Evolutionary conservation across 1,139 yeast genomes (phyloP).

Genomic region (Cylindricascospora bacillispora): DNA sequence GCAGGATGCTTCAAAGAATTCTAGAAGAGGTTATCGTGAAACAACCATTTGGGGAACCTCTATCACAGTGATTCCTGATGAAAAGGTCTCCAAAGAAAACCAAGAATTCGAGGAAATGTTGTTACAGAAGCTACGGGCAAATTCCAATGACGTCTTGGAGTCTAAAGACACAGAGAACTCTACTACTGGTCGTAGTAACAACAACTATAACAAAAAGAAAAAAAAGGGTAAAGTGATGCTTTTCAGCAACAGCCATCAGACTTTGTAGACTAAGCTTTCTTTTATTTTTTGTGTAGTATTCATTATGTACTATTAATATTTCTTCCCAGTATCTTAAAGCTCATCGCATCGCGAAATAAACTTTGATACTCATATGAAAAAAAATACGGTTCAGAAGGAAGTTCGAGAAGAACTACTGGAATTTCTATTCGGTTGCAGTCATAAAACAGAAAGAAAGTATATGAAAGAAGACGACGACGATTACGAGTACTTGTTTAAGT

Average conservation of each 20-base stretch:
- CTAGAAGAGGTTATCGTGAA: constrained; percentile 10
- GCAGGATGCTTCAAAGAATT: constrained; percentile 1
- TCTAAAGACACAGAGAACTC: constrained; percentile 6
- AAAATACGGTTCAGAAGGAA: too few relatives aligned
- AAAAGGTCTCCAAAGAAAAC: constrained; percentile 17
- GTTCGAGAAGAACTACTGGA: too few relatives aligned
- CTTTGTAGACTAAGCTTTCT: constrained; percentile 1
- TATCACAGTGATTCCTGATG: constrained; percentile 29
- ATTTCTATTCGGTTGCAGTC: too few relatives aligned
- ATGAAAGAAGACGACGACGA: too few relatives aligned
- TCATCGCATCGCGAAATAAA: too few relatives aligned
- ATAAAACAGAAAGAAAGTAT: too few relatives aligned
- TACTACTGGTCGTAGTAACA: too few relatives aligned
- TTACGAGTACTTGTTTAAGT: too few relatives aligned
- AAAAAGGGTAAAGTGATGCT: constrained; percentile 19
- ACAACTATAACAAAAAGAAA: constrained; percentile 9
- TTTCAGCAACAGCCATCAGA: constrained; percentile 15
- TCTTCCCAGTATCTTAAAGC: too few relatives aligned
- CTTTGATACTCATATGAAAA: too few relatives aligned
- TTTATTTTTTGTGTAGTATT: too few relatives aligned
- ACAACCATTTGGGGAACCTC: constrained; percentile 55
- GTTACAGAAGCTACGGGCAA: constrained; percentile 10
- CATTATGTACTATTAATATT: too few relatives aligned
- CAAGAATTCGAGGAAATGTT: constrained; percentile 22
- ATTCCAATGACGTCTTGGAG: constrained; percentile 5